Base-by-base conservation (phyloP, 2,329 filamentous ascomycete species). In the Aspergillus melleus region DNA sequence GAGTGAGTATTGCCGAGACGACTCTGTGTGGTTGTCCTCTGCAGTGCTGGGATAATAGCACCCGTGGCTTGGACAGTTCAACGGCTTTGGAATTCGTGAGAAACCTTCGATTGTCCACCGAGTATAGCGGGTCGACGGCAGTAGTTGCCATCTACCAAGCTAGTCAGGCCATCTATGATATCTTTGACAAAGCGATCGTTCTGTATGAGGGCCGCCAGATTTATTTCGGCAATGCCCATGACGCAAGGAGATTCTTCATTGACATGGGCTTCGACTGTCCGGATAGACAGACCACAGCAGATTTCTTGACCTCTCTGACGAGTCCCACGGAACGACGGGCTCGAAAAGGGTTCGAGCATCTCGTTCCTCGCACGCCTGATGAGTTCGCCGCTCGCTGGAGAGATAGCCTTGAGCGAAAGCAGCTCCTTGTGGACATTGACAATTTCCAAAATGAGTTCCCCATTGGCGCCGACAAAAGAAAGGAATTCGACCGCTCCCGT, bases 121-220 rank as follows among this genome's bases (percentile, higher is more conserved):
- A 84, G 16, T 72, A 84, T 55, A 72, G 72, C 30, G 79, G 80
- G 5, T 79, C 76, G 8, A 78, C 81, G 1, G 78, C 79, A 20
- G 75, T 80, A 29, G 81, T 86, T 10, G 81, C 84, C 0, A 82
- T 86, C 12, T 86, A 86, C 65, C 78, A 80, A 60, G 78, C 77
- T 11, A 75, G 75, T 56, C 76, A 80, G 61, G 73, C 72, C 8
- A 76, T 79, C 24, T 80, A 79, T 54, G 81, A 86, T 46, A 74
- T 84, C 11, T 92, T 92, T 63, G 88, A 92, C 72, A 91, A 90
- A 70, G 84, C 83, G 0, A 80, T 85, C 0, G 86, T 92, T 0
- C 78, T 92, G 0, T 91, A 92, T 68, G 87, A 91, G 66, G 90
- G 90, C 1, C 83, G 87, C 0, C 84, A 91, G 68, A 92, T 93